These are phyloP conservation scores for Fusarium avenaceum DNA, from an alignment of 2,329 filamentous ascomycete genomes.

Conservation along the genomic window DNA sequence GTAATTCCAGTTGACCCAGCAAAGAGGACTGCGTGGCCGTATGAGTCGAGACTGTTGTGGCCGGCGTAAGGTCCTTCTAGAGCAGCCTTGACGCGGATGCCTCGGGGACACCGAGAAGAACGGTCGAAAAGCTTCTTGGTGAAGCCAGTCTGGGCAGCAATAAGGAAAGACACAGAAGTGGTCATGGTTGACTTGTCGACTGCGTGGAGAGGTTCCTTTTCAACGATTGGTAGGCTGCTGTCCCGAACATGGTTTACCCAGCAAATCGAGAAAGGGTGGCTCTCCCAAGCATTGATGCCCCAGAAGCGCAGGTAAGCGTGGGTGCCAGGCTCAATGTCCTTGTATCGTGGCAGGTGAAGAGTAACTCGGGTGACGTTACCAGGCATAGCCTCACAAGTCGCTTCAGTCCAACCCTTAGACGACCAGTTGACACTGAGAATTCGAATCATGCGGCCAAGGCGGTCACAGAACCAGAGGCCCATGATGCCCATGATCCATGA, in stretches of 20 bases:
- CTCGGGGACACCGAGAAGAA: conserved; percentile 68
- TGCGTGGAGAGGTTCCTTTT: conserved; percentile 57
- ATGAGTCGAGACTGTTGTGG: conserved; percentile 88
- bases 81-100: conserved; percentile 76
- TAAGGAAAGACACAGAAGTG: conserved; percentile 80
- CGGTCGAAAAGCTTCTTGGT: conserved; percentile 84
- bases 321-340: conserved; percentile 76
- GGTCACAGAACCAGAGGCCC: conserved; percentile 82
- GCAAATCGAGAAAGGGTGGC: conserved; percentile 83
- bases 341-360: conserved; percentile 75
- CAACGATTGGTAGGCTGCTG: conserved; percentile 56
- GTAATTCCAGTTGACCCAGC: conserved; percentile 96
- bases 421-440: conserved; percentile 77
- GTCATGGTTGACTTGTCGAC: conserved; percentile 59
- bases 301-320: conserved; percentile 82
- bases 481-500: conserved; percentile 82
- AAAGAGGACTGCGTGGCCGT: conserved; percentile 91
- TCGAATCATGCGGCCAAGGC: conserved; percentile 72
- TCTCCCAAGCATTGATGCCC: conserved; percentile 76
- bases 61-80: conserved; percentile 92
- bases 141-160: conserved; percentile 89
- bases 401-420: conserved; percentile 70
- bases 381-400: conserved; percentile 75
- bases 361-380: conserved; percentile 79
- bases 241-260: conserved; percentile 73